These are phyloP conservation scores for Suillus subluteus DNA, from an alignment of 768 basidiomycete species.

Conservation along the genomic window DNA sequence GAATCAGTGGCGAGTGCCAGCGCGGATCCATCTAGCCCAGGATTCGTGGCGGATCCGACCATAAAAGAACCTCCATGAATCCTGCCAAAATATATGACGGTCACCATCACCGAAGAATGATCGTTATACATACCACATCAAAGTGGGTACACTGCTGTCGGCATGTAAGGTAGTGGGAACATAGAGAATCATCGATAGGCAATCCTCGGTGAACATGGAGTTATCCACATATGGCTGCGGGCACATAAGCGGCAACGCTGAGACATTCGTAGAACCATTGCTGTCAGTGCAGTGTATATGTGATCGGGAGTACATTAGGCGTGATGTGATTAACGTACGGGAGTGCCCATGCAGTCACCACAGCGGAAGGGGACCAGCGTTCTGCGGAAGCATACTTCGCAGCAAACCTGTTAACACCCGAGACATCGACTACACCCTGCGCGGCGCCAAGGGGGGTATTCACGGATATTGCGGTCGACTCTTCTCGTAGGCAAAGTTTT, in stretches of 20 bases:
- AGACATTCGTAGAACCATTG: conserved; percentile 51
- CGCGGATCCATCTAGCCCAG: conserved; percentile 77
- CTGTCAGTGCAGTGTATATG: conserved; percentile 33
- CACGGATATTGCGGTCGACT: conserved; percentile 31
- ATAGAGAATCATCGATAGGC: conserved; percentile 78
- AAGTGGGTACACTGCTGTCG: conserved; percentile 45
- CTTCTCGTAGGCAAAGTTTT: conserved; percentile 45
- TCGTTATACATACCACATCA: conserved; percentile 57
- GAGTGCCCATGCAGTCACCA: conserved; percentile 59
- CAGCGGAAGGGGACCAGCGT: conserved; percentile 61
- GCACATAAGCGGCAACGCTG: conserved; percentile 69
- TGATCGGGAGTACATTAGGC: conserved; percentile 3
- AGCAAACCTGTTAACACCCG: conserved; percentile 58
- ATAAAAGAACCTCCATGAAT: conserved; percentile 87
- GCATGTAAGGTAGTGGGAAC: conserved; percentile 50
- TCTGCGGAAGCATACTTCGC: conserved; percentile 69
- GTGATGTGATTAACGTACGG: conserved; percentile 51
- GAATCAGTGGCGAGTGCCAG: conserved; percentile 72
- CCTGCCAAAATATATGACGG: conserved; percentile 43
- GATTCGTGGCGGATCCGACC: conserved; percentile 67
- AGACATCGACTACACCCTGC: conserved; percentile 49
- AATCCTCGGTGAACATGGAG: conserved; percentile 71
- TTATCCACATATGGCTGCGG: conserved; percentile 60
- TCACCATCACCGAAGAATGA: background rate
- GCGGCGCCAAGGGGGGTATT: conserved; percentile 61